Evolutionary conservation across 2,329 filamentous ascomycete genomes (phyloP).

Genomic region (Rutstroemia sydowiana): DNA sequence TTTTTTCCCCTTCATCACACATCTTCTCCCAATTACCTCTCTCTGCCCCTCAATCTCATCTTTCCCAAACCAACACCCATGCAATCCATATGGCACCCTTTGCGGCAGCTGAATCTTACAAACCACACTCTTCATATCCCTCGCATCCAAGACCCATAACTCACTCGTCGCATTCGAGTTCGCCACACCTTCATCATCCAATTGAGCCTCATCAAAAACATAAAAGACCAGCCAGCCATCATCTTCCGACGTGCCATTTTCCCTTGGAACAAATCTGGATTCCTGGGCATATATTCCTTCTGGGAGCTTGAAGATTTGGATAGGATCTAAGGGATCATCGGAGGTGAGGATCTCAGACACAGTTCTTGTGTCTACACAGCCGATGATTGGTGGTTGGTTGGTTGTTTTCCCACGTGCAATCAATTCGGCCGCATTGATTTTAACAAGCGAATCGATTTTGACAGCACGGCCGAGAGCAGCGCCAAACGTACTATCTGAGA

Average conservation of each 20-base stretch:
- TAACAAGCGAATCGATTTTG: constrained; percentile 59
- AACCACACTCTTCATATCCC: constrained; percentile 52
- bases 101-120: constrained; percentile 54
- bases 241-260: constrained; percentile 43
- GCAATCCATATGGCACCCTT: constrained; percentile 62
- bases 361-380: constrained; percentile 53
- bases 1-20: too few relatives aligned
- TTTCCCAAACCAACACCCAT: constrained; percentile 54
- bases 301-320: constrained; percentile 56
- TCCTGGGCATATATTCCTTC: constrained; percentile 58
- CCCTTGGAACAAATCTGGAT: constrained; percentile 53
- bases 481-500: constrained; percentile 47
- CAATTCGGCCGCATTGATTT: constrained; percentile 48
- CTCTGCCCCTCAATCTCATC: constrained; percentile 43
- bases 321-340: constrained; percentile 42
- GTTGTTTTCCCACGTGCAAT: constrained; percentile 44
- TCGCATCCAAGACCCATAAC: constrained; percentile 62
- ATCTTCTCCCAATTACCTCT: constrained; percentile 18
- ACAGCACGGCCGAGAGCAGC: constrained; percentile 55
- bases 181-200: constrained; percentile 34
- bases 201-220: constrained; percentile 61
- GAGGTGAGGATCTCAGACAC: constrained; percentile 45
- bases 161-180: constrained; percentile 45
- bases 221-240: constrained; percentile 62
- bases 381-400: constrained; percentile 43